These are phyloP conservation scores for Ceratobasidium sp. DNA, from an alignment of 1,284 basidiomycete genomes.

Conservation along the genomic window DNA sequence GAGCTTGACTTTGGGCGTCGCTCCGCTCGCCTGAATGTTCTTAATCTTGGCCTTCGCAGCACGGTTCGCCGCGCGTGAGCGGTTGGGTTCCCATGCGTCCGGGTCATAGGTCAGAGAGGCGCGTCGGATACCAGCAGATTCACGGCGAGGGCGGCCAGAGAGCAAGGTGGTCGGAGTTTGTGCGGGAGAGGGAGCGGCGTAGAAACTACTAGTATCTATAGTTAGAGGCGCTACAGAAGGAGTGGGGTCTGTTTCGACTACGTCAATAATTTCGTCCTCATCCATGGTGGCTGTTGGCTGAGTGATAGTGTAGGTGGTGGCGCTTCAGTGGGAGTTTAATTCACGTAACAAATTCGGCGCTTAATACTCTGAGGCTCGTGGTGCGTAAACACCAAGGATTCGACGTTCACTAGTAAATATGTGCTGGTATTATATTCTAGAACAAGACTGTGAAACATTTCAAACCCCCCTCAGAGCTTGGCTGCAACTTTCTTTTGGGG, in stretches of 20 bases:
- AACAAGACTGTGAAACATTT: neutral
- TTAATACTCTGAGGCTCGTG: neutral
- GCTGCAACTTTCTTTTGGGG: conserved; percentile 50
- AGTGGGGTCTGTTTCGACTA: conserved; percentile 18
- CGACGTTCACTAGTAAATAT: neutral
- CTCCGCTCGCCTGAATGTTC: conserved; percentile 23
- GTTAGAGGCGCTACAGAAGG: conserved; percentile 18
- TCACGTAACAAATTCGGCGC: neutral
- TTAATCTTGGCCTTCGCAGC: conserved; percentile 50
- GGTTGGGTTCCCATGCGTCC: conserved; percentile 39
- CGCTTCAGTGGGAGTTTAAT: conserved; percentile 8
- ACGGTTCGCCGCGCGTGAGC: conserved; percentile 36
- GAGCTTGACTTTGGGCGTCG: conserved; percentile 80
- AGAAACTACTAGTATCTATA: conserved; percentile 33
- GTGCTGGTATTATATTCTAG: conserved; percentile 8
- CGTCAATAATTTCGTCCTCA: conserved; percentile 40
- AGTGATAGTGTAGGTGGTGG: neutral
- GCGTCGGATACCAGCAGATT: conserved; percentile 40
- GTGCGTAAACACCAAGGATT: neutral
- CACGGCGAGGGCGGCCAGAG: conserved; percentile 36
- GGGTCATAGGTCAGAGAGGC: conserved; percentile 39
- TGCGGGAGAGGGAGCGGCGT: conserved; percentile 28
- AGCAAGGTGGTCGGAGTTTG: conserved; percentile 38
- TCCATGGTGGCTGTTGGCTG: conserved; percentile 9
- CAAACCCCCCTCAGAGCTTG: conserved; percentile 57